A percentile compares a stretch with the other conserved stretches of the same genome.
phyloP scores from a whole-genome alignment of 73 alveolate species.

The Stentor roeselii region DNA sequence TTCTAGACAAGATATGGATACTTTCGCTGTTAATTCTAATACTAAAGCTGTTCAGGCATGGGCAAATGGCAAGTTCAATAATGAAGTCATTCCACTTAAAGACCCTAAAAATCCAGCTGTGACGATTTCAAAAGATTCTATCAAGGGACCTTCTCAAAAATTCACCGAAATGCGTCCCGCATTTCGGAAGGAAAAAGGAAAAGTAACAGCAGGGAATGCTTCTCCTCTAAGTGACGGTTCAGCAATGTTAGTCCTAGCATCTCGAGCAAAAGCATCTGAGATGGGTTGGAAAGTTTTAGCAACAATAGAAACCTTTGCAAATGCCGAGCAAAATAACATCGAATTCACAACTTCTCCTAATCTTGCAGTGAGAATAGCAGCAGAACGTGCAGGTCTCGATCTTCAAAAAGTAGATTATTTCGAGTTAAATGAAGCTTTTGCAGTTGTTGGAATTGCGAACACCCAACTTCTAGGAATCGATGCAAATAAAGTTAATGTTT shows the following conservation, averaged over 20 bases:
- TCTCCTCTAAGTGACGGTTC: constrained; percentile 68
- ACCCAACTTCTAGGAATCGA: constrained; percentile 55
- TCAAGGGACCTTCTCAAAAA: constrained; percentile 42
- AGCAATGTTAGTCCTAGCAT: constrained; percentile 45
- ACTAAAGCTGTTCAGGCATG: constrained; percentile 68
- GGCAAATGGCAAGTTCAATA: constrained; percentile 64
- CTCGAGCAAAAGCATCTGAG: constrained; percentile 36
- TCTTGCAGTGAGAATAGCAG: constrained; percentile 40
- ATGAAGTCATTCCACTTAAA: constrained; percentile 58
- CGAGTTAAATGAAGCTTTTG: constrained; percentile 28
- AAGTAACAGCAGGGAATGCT: constrained; percentile 64
- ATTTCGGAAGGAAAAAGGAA: constrained; percentile 44
- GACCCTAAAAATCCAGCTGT: not conserved
- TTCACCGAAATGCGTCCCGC: constrained; percentile 40
- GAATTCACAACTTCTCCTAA: constrained; percentile 51
- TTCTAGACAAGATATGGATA: constrained; percentile 74
- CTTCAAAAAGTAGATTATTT: not conserved
- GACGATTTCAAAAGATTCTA: constrained; percentile 49
- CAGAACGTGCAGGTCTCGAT: constrained; percentile 5
- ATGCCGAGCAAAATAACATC: constrained; percentile 44
- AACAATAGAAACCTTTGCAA: constrained; percentile 50
- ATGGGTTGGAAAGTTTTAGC: constrained; percentile 46
- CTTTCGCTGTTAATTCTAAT: constrained; percentile 62
- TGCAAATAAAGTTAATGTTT: constrained; percentile 61
- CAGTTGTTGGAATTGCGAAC: constrained; percentile 21